phyloP scores from a whole-genome alignment of 2,329 filamentous ascomycete genomes.

The Chaetomium globosum region DNA sequence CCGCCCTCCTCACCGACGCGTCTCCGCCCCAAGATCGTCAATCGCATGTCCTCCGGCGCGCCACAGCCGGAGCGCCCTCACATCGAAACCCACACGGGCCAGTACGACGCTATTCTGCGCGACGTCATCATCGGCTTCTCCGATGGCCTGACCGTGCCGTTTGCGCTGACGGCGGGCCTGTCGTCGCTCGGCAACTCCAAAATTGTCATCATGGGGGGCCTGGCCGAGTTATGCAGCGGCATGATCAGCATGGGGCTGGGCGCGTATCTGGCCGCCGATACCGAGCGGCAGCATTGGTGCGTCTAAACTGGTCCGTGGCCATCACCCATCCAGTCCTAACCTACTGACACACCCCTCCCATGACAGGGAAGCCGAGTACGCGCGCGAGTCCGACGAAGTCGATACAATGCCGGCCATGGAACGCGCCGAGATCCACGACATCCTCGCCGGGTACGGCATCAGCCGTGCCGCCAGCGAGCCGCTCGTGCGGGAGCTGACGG shows the following conservation, averaged over 20 bases:
- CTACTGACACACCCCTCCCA: constrained; percentile 44
- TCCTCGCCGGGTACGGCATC: constrained; percentile 51
- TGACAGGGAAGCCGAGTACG: constrained; percentile 52
- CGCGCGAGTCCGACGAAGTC: constrained; percentile 50
- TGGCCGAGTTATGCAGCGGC: constrained; percentile 75
- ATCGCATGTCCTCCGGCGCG: constrained; percentile 9
- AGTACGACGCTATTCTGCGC: constrained; percentile 11
- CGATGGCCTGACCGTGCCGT: constrained; percentile 78
- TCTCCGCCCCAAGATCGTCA: constrained; percentile 4
- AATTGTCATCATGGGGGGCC: constrained; percentile 70
- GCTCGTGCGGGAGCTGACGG: constrained; percentile 54
- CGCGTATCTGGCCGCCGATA: constrained; percentile 64
- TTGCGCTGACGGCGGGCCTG: constrained; percentile 75
- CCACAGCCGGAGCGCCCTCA: constrained; percentile 8
- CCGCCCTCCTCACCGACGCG: not conserved
- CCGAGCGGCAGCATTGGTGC: constrained; percentile 19
- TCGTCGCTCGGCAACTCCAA: constrained; percentile 65
- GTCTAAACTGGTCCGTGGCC: not conserved
- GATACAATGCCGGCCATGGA: constrained; percentile 49
- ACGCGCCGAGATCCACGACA: constrained; percentile 53
- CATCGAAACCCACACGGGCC: constrained; percentile 11
- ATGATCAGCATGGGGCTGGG: constrained; percentile 78
- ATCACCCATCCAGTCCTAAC: not conserved
- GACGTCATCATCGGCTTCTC: constrained; percentile 62
- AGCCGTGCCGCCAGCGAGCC: constrained; percentile 47